Evolutionary conservation across 2,329 filamentous ascomycete species (phyloP), one percentile per base, ranked within the genome.

Genomic region (Diaporthe velutina): DNA sequence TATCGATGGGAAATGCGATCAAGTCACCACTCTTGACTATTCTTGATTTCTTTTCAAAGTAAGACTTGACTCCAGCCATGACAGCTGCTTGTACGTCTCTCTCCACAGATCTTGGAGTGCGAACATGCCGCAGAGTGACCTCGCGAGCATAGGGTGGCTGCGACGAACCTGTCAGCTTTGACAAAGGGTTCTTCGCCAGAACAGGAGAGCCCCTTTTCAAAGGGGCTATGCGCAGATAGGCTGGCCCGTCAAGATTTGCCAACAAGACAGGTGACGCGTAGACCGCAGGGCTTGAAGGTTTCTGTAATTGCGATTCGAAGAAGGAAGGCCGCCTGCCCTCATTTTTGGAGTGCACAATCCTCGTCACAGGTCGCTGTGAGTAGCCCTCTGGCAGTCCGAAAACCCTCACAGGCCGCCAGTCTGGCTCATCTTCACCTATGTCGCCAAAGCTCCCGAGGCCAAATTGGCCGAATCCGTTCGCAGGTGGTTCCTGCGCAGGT

Each of bases 251-350:
- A 40, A 99, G 86, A 80, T 99, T 99, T 58, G 95, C 93, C 6
- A 98, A 88, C 57, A 98, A 87, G 33, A 98, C 88, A 0, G 97
- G 97, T 2, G 97, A 98, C 35, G 96, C 88, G 80, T 97, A 97
- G 7, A 90, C 92, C 9, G 88, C 86, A 4, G 91, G 90, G 74
- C 88, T 90, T 2, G 86, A 83, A 1, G 89, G 88, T 70, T 88
- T 89, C 75, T 89, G 89, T 7, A 94, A 87, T 79, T 95, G 93
- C 1, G 93, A 91, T 75, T 93, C 91, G 74, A 93, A 92, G 79
- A 93, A 93, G 0, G 91, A 93, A 71, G 88, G 79, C 64, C 86
- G 86, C 73, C 91, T 85, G 12, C 84, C 84, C 72, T 87, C 86
- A 33, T 87, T 84, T 28, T 86, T 85, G 19, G 88, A 88, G 79